Evolutionary conservation across 345 rosid species (phyloP).

Genomic region (Eucalyptus tenuipes): DNA sequence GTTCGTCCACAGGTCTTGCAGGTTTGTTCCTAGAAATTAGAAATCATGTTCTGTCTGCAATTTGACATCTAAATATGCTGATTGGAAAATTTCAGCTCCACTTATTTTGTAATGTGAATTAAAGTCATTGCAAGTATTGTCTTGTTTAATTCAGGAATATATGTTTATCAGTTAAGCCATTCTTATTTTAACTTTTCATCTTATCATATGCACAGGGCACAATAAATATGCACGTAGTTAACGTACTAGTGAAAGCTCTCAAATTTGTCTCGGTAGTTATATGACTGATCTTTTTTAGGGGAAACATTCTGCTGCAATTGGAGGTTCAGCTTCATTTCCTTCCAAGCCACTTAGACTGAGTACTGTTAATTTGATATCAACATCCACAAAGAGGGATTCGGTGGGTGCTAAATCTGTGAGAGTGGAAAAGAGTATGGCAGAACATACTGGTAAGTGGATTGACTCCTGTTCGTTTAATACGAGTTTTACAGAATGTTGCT

Average conservation of each 20-base stretch:
- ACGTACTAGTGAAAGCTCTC: not conserved
- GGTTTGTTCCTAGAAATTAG: conserved; percentile 6
- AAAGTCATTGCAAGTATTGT: not conserved
- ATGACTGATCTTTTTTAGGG: not conserved
- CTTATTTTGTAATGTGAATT: not conserved
- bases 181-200: not conserved
- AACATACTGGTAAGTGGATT: conserved; percentile 17
- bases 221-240: not conserved
- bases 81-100: not conserved
- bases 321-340: conserved; percentile 21
- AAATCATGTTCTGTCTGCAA: not conserved
- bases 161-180: not conserved
- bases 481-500: not conserved
- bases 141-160: not conserved
- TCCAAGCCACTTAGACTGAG: conserved; percentile 36
- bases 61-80: not conserved
- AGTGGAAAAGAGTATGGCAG: conserved; percentile 34
- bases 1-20: conserved; percentile 20
- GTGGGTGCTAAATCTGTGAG: conserved; percentile 33
- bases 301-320: conserved; percentile 23
- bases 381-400: conserved; percentile 43
- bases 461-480: not conserved
- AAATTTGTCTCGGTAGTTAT: not conserved
- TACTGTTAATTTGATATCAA: conserved; percentile 13
- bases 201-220: not conserved